These are phyloP conservation scores for Neocallimastix lanati DNA, from an alignment of 192 early-diverging fungal genomes.

Conservation along the genomic window DNA sequence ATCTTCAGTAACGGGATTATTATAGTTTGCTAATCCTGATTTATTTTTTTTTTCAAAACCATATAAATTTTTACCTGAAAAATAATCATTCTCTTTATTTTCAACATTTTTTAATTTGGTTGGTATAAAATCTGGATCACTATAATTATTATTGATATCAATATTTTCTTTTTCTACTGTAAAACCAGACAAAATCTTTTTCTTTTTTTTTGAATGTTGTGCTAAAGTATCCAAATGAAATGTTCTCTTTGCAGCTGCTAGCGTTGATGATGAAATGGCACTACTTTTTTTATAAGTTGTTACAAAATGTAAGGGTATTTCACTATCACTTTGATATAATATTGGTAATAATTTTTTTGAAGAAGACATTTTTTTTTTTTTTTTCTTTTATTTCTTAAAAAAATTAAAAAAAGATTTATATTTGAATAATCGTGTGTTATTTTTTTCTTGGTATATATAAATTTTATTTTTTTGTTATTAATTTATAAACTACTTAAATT, in stretches of 20 bases:
- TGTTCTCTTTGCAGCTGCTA: background rate
- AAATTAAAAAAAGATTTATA: too few species aligned
- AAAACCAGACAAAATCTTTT: background rate
- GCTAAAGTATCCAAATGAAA: background rate
- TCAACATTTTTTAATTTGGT: background rate
- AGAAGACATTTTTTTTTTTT: background rate
- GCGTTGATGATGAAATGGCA: background rate
- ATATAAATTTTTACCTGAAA: background rate
- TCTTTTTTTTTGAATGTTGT: background rate
- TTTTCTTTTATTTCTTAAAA: too few species aligned
- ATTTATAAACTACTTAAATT: too few species aligned
- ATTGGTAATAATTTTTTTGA: background rate
- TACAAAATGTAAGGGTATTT: background rate
- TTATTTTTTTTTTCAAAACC: background rate
- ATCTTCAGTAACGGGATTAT: background rate
- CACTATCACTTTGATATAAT: background rate
- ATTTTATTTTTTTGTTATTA: too few species aligned
- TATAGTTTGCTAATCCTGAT: background rate
- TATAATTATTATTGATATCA: background rate
- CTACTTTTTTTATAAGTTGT: background rate
- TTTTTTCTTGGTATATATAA: too few species aligned
- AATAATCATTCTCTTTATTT: background rate
- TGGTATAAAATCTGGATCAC: background rate
- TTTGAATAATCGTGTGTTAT: too few species aligned
- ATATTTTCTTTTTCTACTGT: background rate